phyloP scores from a whole-genome alignment of 768 basidiomycete genomes.

The Lentinula aciculospora region DNA sequence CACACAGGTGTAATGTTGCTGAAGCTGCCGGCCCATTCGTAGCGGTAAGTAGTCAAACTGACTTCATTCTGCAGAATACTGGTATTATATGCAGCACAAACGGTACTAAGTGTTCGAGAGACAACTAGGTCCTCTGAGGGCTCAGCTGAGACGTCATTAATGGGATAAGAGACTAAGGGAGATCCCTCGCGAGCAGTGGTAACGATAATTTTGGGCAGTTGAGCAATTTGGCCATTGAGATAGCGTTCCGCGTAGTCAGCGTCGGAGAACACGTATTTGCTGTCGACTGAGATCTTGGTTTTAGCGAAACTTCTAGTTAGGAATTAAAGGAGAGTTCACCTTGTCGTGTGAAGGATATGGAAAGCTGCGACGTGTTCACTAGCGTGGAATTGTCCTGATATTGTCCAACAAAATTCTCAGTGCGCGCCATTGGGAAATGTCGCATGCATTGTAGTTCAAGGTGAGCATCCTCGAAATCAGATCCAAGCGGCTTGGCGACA shows the following conservation, averaged over 20 bases:
- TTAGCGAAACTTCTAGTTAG: neutral
- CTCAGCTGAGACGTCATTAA: conserved; percentile 4
- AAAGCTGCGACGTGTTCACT: conserved; percentile 2
- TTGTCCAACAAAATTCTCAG: conserved; percentile 12
- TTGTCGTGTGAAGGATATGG: neutral
- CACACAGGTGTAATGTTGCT: conserved; percentile 3
- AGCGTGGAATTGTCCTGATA: conserved; percentile 7
- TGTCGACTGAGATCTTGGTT: neutral
- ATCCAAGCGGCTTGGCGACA: conserved; percentile 9
- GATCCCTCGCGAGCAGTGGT: conserved; percentile 9
- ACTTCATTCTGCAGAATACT: conserved; percentile 6
- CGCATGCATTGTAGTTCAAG: conserved; percentile 12
- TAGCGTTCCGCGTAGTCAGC: conserved; percentile 9
- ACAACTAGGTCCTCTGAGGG: conserved; percentile 3
- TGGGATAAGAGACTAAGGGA: conserved; percentile 5
- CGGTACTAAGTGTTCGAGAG: neutral
- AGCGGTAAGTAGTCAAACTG: conserved; percentile 8
- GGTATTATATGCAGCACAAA: conserved; percentile 6
- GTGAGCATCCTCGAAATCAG: conserved; percentile 2
- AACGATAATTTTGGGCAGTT: conserved; percentile 6
- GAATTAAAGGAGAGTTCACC: neutral
- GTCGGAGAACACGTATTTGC: conserved; percentile 7
- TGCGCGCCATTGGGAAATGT: neutral
- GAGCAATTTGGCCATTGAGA: conserved; percentile 1
- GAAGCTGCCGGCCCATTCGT: conserved; percentile 9